These are phyloP conservation scores for Podospora pseudoanserina DNA, from an alignment of 495 filamentous ascomycete genomes.

Conservation along the genomic window DNA sequence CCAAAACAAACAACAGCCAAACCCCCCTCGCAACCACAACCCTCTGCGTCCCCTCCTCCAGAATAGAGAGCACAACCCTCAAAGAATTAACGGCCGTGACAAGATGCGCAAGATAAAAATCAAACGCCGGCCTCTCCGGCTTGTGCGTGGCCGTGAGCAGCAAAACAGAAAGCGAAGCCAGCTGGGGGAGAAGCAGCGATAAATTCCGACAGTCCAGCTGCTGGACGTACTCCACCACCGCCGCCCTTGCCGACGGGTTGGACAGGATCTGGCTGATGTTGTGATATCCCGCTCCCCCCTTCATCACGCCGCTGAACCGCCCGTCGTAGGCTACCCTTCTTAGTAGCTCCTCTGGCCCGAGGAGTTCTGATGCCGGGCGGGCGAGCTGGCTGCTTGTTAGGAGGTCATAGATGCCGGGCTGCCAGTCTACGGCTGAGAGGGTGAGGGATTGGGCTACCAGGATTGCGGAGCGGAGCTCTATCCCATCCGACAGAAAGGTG, in stretches of 20 bases:
- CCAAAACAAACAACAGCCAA: conserved; percentile 29
- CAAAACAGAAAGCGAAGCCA: conserved; percentile 23
- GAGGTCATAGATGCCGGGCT: conserved; percentile 21
- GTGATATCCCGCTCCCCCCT: conserved; percentile 27
- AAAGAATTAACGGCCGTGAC: conserved; percentile 26
- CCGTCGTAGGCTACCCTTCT: conserved; percentile 28
- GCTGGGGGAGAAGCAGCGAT: conserved; percentile 19
- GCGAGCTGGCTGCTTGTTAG: conserved; percentile 23
- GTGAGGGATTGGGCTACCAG: conserved; percentile 29
- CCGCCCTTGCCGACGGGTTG: conserved; percentile 16
- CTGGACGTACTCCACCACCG: conserved; percentile 27
- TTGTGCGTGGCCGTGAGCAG: conserved; percentile 30
- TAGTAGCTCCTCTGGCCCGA: conserved; percentile 24
- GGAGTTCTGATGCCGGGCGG: background rate
- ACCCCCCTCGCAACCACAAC: conserved; percentile 25
- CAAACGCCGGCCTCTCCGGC: conserved; percentile 24
- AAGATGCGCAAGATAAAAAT: conserved; percentile 29
- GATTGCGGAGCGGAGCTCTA: conserved; percentile 27
- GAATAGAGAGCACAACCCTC: conserved; percentile 21
- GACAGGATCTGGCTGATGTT: conserved; percentile 21
- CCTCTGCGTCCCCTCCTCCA: conserved; percentile 18
- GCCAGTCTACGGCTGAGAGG: conserved; percentile 28
- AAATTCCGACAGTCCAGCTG: conserved; percentile 25
- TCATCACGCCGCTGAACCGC: conserved; percentile 29
- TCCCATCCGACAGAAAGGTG: conserved; percentile 28